Base-by-base conservation (phyloP, 345 rosid genomes). In the Anastatica hierochuntica region DNA sequence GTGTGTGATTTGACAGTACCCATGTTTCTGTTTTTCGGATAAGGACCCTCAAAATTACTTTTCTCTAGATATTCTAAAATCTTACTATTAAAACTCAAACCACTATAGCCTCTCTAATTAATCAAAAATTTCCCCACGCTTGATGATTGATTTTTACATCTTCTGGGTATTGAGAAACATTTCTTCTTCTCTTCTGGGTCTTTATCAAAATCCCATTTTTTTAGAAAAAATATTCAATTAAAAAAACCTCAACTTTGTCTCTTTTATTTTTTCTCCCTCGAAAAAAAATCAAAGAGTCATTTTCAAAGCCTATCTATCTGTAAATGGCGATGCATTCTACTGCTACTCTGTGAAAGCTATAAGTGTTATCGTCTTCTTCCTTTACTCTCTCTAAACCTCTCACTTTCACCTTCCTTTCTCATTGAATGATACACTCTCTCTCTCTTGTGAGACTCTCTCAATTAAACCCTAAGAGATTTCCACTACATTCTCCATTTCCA, bases 271-370 rank as follows among this genome's bases (percentile, higher is more conserved):
- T 8, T 26, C 7, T 23, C 23, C n/a, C n/a, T n/a, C n/a, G n/a
- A n/a, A n/a, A n/a, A n/a, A n/a, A n/a, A n/a, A n/a, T n/a, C n/a
- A n/a, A 5, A 45, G 41, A 49, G 82, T 73, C 77, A 43, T 64
- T 50, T 18, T 72, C 76, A 70, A 63, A n/a, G n/a, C n/a, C n/a
- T n/a, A 73, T 69, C 69, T 19, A 50, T 62, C 69, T 66, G 72
- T 65, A 65, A 73, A 67, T 45, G 62, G 79, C 26, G 62, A 62
- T 56, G 66, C 54, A 45, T 39, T 52, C 21, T 75, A n/a, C n/a
- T n/a, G n/a, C n/a, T n/a, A 49, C 56, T 62, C 67, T 41, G 34
- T 66, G 73, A 50, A 53, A 68, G 10, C 33, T 47, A 31, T 49
- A n/a, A n/a, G n/a, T 56, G 51, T 47, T 49, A 23, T 24, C 60